phyloP scores from a whole-genome alignment of 805 yeast species.

The Spathaspora passalidarum region DNA sequence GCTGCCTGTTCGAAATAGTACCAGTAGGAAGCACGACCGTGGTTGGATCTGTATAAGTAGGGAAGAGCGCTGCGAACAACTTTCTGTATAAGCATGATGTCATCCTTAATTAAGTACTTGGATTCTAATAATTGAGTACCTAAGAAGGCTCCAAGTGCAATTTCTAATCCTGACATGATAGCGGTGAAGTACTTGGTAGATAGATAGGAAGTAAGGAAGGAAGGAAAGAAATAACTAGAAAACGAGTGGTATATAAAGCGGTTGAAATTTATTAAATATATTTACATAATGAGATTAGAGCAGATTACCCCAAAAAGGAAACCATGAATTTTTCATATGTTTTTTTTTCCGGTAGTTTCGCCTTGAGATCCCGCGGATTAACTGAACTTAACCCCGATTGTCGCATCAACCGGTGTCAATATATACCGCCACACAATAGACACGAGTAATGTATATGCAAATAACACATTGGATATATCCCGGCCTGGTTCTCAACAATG shows the following conservation, averaged over 20 bases:
- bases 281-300: not conserved
- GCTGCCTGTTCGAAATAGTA: slow-evolving; percentile 63
- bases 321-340: not conserved
- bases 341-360: not conserved
- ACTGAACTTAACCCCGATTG: too few relatives aligned
- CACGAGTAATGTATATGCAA: too few relatives aligned
- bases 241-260: too few relatives aligned
- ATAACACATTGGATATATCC: too few relatives aligned
- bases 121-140: slow-evolving; percentile 48
- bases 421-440: too few relatives aligned
- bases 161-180: slow-evolving; percentile 38
- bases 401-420: too few relatives aligned
- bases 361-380: not conserved
- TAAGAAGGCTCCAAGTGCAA: slow-evolving; percentile 40
- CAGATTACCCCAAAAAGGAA: not conserved
- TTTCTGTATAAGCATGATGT: slow-evolving; percentile 47
- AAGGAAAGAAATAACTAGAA: not conserved
- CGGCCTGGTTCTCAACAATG: too few relatives aligned
- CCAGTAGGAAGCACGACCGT: slow-evolving; percentile 61
- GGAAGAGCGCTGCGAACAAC: slow-evolving; percentile 39
- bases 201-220: not conserved
- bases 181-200: not conserved
- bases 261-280: not conserved
- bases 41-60: slow-evolving; percentile 33
- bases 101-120: slow-evolving; percentile 48